Evolutionary conservation across 352 stramenopile species (phyloP), one percentile per base, ranked within the genome.

Genomic region (Phytophthora chlamydospora): DNA sequence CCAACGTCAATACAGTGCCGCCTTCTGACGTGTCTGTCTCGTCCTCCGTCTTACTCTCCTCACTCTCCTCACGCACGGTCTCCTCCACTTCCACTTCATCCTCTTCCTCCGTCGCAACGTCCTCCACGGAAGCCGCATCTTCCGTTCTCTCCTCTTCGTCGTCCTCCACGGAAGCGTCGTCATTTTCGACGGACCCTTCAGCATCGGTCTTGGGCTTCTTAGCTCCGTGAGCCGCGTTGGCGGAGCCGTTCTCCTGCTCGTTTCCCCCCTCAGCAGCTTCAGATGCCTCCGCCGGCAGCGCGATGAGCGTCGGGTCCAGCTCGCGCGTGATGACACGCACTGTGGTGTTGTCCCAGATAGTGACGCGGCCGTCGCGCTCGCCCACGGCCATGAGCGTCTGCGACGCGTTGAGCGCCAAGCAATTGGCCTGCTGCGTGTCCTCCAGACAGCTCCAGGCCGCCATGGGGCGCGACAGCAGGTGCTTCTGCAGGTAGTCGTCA

Each of bases 261-360:
- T 29, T 41, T 9, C 17, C 16, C 16, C 29, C 31, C 8, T 31
- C 48, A 21, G 27, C n/a, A 2, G 10, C 24, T 29, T 29, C 19
- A 34, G 46, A 33, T n/a, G 60, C 58, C 29, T 68, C 63, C 1
- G 41, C 42, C 14, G 81, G 75, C n/a, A 89, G 34, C 6, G 68
- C 52, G 32, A 90, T 82, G 5, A 82, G 65, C 40, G 83, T 90
- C 33, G 86, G 86, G 36, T 93, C 83, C 43, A 95, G 68, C 58
- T 93, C 83, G 2, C 83, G 78, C 39, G 80, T 91, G 63, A 93
- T 89, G 27, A 90, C 83, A 21, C 80, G 83, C 12, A 95, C 79
- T 6, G 75, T 87, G 27, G 82, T 85, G 52, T 91, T 93, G 64
- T 95, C 86, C 86, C 86, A 95, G 24, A 95, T 78, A 8, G 75